These are phyloP conservation scores for Chytridiales sp. DNA, from an alignment of 371 early-diverging fungal genomes.

Conservation along the genomic window DNA sequence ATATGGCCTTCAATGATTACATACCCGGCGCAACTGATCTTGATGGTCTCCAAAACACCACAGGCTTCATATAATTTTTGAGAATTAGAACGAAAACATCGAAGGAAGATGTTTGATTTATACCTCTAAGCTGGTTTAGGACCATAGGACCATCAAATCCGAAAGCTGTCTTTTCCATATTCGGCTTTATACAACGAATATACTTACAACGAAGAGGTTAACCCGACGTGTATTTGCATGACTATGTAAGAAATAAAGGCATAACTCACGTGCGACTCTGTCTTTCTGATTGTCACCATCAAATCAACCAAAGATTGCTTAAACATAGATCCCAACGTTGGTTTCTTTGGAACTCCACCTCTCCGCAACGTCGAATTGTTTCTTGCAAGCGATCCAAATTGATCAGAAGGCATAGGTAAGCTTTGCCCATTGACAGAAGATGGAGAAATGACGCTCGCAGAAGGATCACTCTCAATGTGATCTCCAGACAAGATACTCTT, in stretches of 20 bases:
- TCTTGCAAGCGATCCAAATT: background rate
- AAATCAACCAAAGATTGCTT: slow-evolving; percentile 82
- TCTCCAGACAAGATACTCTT: slow-evolving; percentile 60
- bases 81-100: background rate
- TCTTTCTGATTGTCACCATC: slow-evolving; percentile 90
- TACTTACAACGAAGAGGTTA: too few relatives aligned
- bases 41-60: slow-evolving; percentile 99
- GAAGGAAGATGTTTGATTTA: background rate
- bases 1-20: slow-evolving; percentile 86
- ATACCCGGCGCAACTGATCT: slow-evolving; percentile 98
- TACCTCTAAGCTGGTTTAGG: slow-evolving; percentile 81
- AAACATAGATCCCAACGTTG: slow-evolving; percentile 87
- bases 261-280: slow-evolving; percentile 73
- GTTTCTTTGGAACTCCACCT: slow-evolving; percentile 51
- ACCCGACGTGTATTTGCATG: too few relatives aligned
- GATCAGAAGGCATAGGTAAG: background rate
- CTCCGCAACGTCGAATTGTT: slow-evolving; percentile 22
- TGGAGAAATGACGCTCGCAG: background rate
- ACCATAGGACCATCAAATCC: slow-evolving; percentile 92
- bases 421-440: background rate
- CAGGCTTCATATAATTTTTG: slow-evolving; percentile 66
- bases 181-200: slow-evolving; percentile 98
- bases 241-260: too few relatives aligned
- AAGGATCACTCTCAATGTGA: slow-evolving; percentile 29
- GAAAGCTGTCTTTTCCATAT: slow-evolving; percentile 88